These are phyloP conservation scores for Metarhizium album DNA, from an alignment of 2,329 filamentous ascomycete genomes.

Conservation along the genomic window DNA sequence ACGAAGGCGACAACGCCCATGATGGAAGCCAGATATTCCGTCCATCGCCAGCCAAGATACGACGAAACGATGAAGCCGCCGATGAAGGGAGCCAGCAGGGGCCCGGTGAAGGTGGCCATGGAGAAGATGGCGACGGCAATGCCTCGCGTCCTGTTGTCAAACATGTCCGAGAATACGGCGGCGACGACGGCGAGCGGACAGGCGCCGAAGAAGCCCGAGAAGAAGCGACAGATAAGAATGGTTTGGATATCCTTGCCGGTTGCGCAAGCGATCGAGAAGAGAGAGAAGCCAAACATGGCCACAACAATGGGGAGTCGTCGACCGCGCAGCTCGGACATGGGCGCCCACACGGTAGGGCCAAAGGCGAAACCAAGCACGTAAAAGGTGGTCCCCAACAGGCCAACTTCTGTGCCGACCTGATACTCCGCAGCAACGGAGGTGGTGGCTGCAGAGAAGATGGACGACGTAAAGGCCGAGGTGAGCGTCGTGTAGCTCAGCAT, in stretches of 20 bases:
- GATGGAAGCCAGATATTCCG: slow-evolving; percentile 51
- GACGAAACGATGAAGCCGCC: slow-evolving; percentile 56
- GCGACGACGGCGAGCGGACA: slow-evolving; percentile 58
- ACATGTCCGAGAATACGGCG: slow-evolving; percentile 64
- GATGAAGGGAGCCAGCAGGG: slow-evolving; percentile 56
- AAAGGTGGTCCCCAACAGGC: slow-evolving; percentile 53
- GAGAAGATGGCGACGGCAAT: slow-evolving; percentile 32
- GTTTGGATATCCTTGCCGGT: slow-evolving; percentile 58
- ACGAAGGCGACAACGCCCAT: slow-evolving; percentile 52
- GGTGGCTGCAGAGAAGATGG: slow-evolving; percentile 63
- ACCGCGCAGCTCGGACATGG: slow-evolving; percentile 61
- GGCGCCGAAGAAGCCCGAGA: slow-evolving; percentile 61
- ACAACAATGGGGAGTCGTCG: slow-evolving; percentile 51
- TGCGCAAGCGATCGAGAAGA: slow-evolving; percentile 56
- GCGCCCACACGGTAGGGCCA: slow-evolving; percentile 62
- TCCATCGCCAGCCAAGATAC: slow-evolving; percentile 63
- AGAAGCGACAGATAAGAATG: slow-evolving; percentile 62
- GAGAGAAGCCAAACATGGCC: slow-evolving; percentile 57
- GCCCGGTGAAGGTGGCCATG: slow-evolving; percentile 51
- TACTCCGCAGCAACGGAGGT: slow-evolving; percentile 44
- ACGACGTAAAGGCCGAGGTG: slow-evolving; percentile 60
- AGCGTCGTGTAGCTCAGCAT: slow-evolving; percentile 67
- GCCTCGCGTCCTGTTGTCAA: slow-evolving; percentile 51
- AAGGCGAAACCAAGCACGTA: slow-evolving; percentile 65
- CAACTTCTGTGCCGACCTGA: slow-evolving; percentile 49